Conservation (phyloP, 2,329 filamentous ascomycete species). For the Botrytis galanthina region DNA sequence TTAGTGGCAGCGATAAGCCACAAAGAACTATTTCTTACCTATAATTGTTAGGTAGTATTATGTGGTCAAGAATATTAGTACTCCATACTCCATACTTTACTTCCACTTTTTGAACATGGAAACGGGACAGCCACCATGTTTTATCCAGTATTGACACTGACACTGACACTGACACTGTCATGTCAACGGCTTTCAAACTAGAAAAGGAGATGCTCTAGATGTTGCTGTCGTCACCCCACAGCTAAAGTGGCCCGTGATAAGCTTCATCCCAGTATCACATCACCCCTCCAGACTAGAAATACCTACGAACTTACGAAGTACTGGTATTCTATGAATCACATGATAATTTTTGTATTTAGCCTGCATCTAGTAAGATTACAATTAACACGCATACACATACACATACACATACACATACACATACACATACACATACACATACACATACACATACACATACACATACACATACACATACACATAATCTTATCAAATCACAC, state of each 20-base stretch:
- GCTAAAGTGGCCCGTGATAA: constrained; percentile 1
- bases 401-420: too few relatives aligned
- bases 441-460: too few relatives aligned
- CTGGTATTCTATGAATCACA: not conserved
- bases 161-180: not conserved
- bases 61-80: not conserved
- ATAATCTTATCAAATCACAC: not conserved
- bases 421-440: too few relatives aligned
- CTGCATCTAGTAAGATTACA: not conserved
- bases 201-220: constrained; percentile 1
- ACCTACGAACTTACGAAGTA: too few relatives aligned
- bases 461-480: not conserved
- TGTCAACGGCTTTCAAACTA: not conserved
- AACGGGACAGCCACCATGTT: not conserved
- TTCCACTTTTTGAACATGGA: not conserved
- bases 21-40: not conserved
- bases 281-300: not conserved
- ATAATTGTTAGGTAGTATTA: not conserved
- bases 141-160: not conserved
- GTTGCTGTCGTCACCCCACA: constrained; percentile 1
- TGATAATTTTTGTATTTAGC: not conserved
- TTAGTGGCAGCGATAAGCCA: not conserved
- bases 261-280: constrained; percentile 1
- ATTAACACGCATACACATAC: not conserved
- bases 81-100: not conserved